Conservation (phyloP, 495 filamentous ascomycete genomes). For the Platismatia glauca region DNA sequence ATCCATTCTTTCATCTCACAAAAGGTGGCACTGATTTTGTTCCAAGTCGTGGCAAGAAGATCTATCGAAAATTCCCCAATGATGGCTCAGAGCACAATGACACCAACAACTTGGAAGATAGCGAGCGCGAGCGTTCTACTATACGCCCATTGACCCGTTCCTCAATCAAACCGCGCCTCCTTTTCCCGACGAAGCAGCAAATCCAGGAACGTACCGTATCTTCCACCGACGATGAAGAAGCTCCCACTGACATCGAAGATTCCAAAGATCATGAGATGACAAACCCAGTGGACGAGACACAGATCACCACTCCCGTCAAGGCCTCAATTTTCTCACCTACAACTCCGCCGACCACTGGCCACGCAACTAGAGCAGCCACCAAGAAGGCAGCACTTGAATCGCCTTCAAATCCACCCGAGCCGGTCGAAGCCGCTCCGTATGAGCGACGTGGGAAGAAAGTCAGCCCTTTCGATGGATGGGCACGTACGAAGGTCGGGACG, state of each 20-base stretch:
- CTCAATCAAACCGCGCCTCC: conserved; percentile 70
- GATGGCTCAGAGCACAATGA: conserved; percentile 35
- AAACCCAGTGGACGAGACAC: conserved; percentile 25
- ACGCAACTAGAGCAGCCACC: conserved; percentile 40
- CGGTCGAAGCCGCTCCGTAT: background rate
- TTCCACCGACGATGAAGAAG: conserved; percentile 45
- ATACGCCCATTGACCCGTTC: conserved; percentile 57
- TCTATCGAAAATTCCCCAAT: conserved; percentile 50
- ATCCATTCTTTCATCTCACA: conserved; percentile 8
- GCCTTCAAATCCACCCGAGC: conserved; percentile 23
- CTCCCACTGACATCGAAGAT: conserved; percentile 53
- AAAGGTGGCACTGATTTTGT: conserved; percentile 26
- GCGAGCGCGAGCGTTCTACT: conserved; percentile 30
- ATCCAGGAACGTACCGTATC: conserved; percentile 30
- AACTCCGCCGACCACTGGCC: conserved; percentile 47
- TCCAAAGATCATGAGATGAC: conserved; percentile 20
- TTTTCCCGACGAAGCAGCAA: conserved; percentile 57
- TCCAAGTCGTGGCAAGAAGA: conserved; percentile 77
- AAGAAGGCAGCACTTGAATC: conserved; percentile 17
- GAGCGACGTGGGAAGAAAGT: conserved; percentile 31
- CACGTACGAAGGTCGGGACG: conserved; percentile 45
- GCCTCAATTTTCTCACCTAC: conserved; percentile 40
- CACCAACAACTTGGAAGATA: conserved; percentile 30
- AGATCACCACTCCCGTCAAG: conserved; percentile 40
- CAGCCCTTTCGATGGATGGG: conserved; percentile 61